Evolutionary conservation across 2,329 filamentous ascomycete genomes (phyloP), one percentile per base, ranked within the genome.

Genomic region (Aspergillus sp.): DNA sequence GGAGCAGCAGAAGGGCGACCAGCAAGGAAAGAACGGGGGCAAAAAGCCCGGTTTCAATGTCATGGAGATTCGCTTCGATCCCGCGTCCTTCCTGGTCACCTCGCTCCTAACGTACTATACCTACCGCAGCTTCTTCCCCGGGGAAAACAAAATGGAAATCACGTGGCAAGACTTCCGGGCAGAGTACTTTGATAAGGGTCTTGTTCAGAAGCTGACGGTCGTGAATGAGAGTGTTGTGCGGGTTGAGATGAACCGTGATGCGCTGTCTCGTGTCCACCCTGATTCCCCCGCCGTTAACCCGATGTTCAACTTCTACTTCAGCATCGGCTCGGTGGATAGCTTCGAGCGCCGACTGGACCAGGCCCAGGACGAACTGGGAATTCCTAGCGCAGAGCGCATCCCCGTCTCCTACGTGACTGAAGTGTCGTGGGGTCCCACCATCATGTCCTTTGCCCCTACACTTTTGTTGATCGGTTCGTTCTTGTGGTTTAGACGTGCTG

Each of bases 121-220:
- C 52, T 89, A 87, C 75, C 80, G 84, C 57, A 81, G 85, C 64
- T 78, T 94, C 58, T 83, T 91, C 59, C 88, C 88, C 3, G 83
- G 84, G 20, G 87, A 90, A 63, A 83, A 82, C 63, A 82, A 80
- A 57, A 82, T 87, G 70, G 94, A 99, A 73, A 97, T 99, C 60
- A 98, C 95, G 57, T 99, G 92, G 91, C 93, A 99, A 78, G 95
- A 99, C 78, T 91, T 99, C 79, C 84, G 91, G 63, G 93, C 87
- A 67, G 95, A 92, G 32, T 98, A 96, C 82, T 82, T 99, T 61
- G 92, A 97, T 78, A 97, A 96, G 82, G 95, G 95, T 7, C 84
- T 99, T 24, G 93, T 99, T 20, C 91, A 97, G 79, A 97, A 93
- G 80, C 84, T 99, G 67, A 88, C 88, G 18, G 88, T 96, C 36